Base-by-base conservation (phyloP, 192 early-diverging fungal species). In the Backusella westeae region DNA sequence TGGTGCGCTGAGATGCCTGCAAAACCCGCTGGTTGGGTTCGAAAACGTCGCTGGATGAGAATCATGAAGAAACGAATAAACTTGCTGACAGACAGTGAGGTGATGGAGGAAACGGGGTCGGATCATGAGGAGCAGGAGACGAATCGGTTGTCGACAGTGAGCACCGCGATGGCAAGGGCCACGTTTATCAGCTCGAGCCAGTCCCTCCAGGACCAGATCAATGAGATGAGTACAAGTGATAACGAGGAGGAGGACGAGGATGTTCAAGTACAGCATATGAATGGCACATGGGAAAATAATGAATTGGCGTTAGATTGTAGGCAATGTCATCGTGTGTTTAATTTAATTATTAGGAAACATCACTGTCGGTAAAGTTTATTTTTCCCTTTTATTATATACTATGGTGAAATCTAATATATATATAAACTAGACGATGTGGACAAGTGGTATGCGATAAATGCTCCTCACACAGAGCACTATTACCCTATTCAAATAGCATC, bases 361-460 rank as follows among this genome's bases (percentile, higher is more conserved):
- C 77, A 78, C 38, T 78, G 77, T 41, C 49, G 77, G 71, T 41
- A 39, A 39, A 73, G 75, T 68, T 39, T 36, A n/a, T 23, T 68
- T 52, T 21, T 38, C 8, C 19, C 6, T 67, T 4, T 17, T 26
- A 29, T 17, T 44, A 34, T 29, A 9, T 1, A 44, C 0, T 2
- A 34, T n/a, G 41, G 42, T 34, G 36, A 46, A 12, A 75, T n/a
- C 26, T 34, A 17, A 26, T 6, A 14, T 39, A 15, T 63, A 26
- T 44, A 42, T 21, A 26, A 32, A 32, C 32, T 32, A 76, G 75
- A 46, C 75, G 67, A 23, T 78, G 77, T 69, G 77, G 77, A 49
- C 70, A 73, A n/a, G 65, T 78, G 1, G 65, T 78, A 15, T 78
- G 77, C 53, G 77, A 78, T 23, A 44, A 44, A 14, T 78, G 77